These are phyloP conservation scores for Diaporthe batatas DNA, from an alignment of 2,329 filamentous ascomycete genomes.

Conservation along the genomic window DNA sequence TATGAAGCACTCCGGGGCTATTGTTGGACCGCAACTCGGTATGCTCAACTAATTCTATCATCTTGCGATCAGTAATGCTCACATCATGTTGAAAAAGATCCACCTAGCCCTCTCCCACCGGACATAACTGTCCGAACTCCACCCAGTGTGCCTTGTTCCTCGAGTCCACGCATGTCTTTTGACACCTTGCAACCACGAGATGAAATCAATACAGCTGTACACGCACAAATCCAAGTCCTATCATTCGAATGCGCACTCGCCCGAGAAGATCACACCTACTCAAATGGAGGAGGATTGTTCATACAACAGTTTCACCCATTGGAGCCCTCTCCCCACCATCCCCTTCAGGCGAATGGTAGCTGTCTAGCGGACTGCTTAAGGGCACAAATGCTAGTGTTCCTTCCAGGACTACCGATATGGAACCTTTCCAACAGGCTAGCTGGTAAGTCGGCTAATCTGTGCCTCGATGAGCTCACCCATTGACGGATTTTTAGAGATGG, in stretches of 20 bases:
- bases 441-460: not conserved
- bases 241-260: not conserved
- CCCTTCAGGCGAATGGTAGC: not conserved
- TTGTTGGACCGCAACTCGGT: not conserved
- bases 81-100: not conserved
- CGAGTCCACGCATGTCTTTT: not conserved
- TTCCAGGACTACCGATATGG: not conserved
- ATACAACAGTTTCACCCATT: not conserved
- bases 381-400: not conserved
- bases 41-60: not conserved
- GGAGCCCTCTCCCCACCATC: too few relatives aligned
- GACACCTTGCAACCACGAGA: not conserved
- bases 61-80: not conserved
- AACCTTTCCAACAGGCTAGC: not conserved
- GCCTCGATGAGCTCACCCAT: not conserved
- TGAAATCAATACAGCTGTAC: too few relatives aligned
- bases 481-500: not conserved
- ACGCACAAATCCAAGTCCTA: too few relatives aligned
- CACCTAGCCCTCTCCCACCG: not conserved
- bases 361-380: not conserved
- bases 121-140: not conserved
- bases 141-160: too few relatives aligned
- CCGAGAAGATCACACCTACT: not conserved
- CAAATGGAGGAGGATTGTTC: too few relatives aligned
- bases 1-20: not conserved